Percentiles rank a stretch among this genome's conserved stretches.
Conservation (phyloP, 139 green algal species). For the Chlamydomonas sp. region DNA sequence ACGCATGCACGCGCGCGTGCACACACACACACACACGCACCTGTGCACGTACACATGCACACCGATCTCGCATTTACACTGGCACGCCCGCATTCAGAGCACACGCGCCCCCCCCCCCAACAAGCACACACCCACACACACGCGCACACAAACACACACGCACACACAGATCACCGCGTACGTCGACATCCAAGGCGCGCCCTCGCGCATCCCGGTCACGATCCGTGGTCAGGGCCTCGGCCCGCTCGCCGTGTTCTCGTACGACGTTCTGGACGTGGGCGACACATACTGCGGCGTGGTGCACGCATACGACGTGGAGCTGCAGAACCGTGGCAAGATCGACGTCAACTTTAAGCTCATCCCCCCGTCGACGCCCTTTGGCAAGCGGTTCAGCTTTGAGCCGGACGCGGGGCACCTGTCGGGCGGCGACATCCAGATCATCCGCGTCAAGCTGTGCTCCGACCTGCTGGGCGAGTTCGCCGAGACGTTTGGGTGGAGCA, state of each 20-base stretch:
- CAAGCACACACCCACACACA: no score
- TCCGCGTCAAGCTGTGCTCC: slow-evolving; percentile 52
- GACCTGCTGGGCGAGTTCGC: slow-evolving; percentile 63
- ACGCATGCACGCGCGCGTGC: no score
- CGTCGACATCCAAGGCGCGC: slow-evolving; percentile 38
- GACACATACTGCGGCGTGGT: slow-evolving; percentile 65
- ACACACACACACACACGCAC: neutral
- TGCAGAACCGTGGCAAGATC: slow-evolving; percentile 66
- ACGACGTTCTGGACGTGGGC: slow-evolving; percentile 73
- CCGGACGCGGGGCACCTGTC: slow-evolving; percentile 46
- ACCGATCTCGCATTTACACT: neutral
- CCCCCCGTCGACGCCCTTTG: slow-evolving; percentile 39
- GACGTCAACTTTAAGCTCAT: slow-evolving; percentile 46
- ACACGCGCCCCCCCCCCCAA: no score
- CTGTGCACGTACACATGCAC: no score
- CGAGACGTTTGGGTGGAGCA: slow-evolving; percentile 55
- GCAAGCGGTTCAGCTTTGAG: slow-evolving; percentile 65
- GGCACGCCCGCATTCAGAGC: no score
- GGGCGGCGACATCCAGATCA: slow-evolving; percentile 37
- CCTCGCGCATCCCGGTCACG: slow-evolving; percentile 44
- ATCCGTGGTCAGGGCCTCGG: slow-evolving; percentile 48
- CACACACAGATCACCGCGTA: no score
- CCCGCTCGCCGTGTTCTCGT: slow-evolving; percentile 61
- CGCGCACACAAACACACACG: no score
- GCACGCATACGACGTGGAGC: slow-evolving; percentile 62